These are phyloP conservation scores for Cyberlindnera bimundalis DNA, from an alignment of 805 yeast genomes.

Conservation along the genomic window DNA sequence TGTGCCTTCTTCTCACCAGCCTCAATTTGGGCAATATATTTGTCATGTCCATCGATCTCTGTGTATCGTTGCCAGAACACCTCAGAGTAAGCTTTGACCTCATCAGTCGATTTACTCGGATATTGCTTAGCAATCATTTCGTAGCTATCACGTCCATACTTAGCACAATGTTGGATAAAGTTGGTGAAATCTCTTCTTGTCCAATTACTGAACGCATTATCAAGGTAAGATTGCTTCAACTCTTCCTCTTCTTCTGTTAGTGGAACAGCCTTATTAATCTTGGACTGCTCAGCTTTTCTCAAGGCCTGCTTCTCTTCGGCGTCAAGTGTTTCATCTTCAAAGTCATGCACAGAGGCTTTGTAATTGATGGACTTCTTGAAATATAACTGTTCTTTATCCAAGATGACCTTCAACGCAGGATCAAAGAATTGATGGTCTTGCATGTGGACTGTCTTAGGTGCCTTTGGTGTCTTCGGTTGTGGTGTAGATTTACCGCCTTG, in stretches of 20 bases:
- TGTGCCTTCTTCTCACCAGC: slow-evolving; percentile 66
- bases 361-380: slow-evolving; percentile 59
- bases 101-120: slow-evolving; percentile 54
- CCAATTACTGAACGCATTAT: slow-evolving; percentile 64
- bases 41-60: slow-evolving; percentile 67
- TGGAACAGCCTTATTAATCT: slow-evolving; percentile 52
- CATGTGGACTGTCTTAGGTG: slow-evolving; percentile 61
- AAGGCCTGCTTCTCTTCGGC: slow-evolving; percentile 13
- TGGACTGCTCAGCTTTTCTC: slow-evolving; percentile 43
- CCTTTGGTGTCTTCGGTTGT: slow-evolving; percentile 44
- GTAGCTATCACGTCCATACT: slow-evolving; percentile 54
- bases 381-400: slow-evolving; percentile 63
- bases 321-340: slow-evolving; percentile 40
- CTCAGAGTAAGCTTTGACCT: slow-evolving; percentile 54
- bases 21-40: slow-evolving; percentile 68
- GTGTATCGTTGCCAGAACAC: slow-evolving; percentile 61
- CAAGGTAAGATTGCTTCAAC: slow-evolving; percentile 49
- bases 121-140: slow-evolving; percentile 50
- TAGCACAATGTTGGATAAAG: slow-evolving; percentile 66
- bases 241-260: slow-evolving; percentile 60
- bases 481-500: slow-evolving; percentile 35
- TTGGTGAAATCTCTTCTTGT: slow-evolving; percentile 71
- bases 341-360: slow-evolving; percentile 55
- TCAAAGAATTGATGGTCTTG: slow-evolving; percentile 78
- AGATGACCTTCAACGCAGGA: slow-evolving; percentile 44